phyloP scores from a whole-genome alignment of 208 protist species.

The Tetramitus jugosus region DNA sequence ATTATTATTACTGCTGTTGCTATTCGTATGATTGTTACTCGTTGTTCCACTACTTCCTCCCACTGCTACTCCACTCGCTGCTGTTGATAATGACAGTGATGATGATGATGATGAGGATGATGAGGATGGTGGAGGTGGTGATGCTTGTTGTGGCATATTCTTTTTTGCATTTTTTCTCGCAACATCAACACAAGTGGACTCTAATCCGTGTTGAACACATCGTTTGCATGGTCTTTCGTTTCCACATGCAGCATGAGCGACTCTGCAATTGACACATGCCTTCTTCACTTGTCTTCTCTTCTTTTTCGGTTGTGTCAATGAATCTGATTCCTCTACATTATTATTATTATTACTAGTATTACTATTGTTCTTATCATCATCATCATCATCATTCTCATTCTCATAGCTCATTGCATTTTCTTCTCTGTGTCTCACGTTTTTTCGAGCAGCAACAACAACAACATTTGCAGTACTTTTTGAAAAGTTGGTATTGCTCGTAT shows the following conservation, averaged over 20 bases:
- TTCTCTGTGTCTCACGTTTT: too few relatives aligned
- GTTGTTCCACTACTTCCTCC: too few relatives aligned
- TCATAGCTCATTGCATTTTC: background rate
- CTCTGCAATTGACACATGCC: constrained; percentile 7
- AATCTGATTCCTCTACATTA: background rate
- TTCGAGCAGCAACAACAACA: too few relatives aligned
- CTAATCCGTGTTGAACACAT: constrained; percentile 1
- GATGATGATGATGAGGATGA: too few relatives aligned
- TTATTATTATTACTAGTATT: background rate
- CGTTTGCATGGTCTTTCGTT: background rate
- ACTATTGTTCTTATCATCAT: background rate
- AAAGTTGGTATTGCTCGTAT: too few relatives aligned
- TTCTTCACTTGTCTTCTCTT: constrained; percentile 19
- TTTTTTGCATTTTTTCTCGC: background rate
- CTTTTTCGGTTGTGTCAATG: background rate
- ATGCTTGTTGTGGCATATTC: background rate
- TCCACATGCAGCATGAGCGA: constrained; percentile 15
- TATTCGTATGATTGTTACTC: too few relatives aligned
- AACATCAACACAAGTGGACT: constrained; percentile 7
- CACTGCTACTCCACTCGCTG: too few relatives aligned
- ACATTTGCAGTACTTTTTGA: too few relatives aligned
- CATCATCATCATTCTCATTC: too few relatives aligned
- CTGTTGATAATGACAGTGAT: too few relatives aligned
- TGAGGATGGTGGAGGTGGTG: too few relatives aligned
- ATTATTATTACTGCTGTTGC: too few relatives aligned